Base-by-base conservation (phyloP, 176 grass and related monocot genomes). In the Hsuehochloa calcarea region DNA sequence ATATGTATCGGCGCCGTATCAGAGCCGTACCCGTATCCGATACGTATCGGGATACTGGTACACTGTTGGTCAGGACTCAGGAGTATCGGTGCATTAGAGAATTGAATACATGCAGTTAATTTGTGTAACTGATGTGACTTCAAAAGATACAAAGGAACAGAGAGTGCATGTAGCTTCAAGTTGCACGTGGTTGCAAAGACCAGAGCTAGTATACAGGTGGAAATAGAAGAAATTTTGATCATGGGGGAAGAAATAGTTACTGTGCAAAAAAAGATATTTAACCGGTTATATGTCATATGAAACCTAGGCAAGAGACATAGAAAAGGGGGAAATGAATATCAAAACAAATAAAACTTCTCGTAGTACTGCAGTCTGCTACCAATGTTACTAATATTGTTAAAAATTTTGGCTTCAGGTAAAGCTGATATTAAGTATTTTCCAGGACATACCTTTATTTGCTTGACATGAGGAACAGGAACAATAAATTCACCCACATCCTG, bases 401-500 rank as follows among this genome's bases (percentile, higher is more conserved):
- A 25, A 14, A 29, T 39, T 55, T 44, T 70, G 37, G 35, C 47
- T 41, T 71, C 71, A 75, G 17, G 23, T 46, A 16, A 72, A 70
- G 34, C 31, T 84, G 47, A 27, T 55, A 64, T 56, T 37, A 64
- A 64, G 34, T 78, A 78, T 72, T 84, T 72, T 50, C 46, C 20
- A 45, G 17, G 45, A 9, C 17, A 68, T 82, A 98, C 96, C 96
- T 98, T 98, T 66, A 98, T 61, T 96, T 98, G 93, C 78, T 98
- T 98, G 45, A 98, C 91, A 45, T 92, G 81, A 85, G 96, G 96
- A 94, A 98, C 85, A 20, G 96, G 96, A 70, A 98, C 84, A 5
- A 98, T 98, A 92, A 88, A 98, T 94, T 98, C 81, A 84, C 96
- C 96, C 46, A 95, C 96, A 85, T 98, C 93, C 45, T 91, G 89